Base-by-base conservation (phyloP, 768 basidiomycete species). In the Collybiopsis luxurians region DNA sequence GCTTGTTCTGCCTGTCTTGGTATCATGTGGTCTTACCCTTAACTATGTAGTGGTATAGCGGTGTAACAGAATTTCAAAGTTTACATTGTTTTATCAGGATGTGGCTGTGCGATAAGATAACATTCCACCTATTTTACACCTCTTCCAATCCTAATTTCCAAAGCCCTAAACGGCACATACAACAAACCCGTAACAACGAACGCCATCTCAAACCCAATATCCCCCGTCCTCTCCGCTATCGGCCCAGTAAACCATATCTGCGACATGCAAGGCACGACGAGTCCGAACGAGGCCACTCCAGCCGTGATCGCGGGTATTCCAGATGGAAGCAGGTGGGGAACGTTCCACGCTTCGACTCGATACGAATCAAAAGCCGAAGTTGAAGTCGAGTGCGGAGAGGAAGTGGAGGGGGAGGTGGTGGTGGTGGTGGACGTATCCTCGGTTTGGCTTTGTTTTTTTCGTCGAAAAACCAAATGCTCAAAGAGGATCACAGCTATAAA, bases 191-290 rank as follows among this genome's bases (percentile, higher is more conserved):
- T 78, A 2, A 80, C 66, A 1, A 70, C 75, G 62, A 90, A 85
- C 2, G 87, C 86, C 24, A 89, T 68, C 68, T 90, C 89, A 59
- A 92, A 90, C n/a, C 89, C 90, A 55, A 93, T 85, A 70, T 93
- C 91, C 1, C 91, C 91, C 17, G 88, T 78, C 7, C 60, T 74
- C 59, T 73, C 65, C 10, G 85, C 91, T 44, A 92, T 85, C 6
- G 90, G 90, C 1, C 91, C 91, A 0, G 76, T 73, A 63, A 82
- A 92, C 89, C 87, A 92, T 26, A 80, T 82, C 68, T 92, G 89
- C 59, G 81, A 70, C 84, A 92, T 92, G 53, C 77, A 79, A 4
- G 87, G 83, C 13, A 92, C 71, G 12, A 86, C 70, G 7, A 90
- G 73, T 11, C 73, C 82, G 51, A 86, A 84, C 2, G 83, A 78